A percentile compares a stretch with the other conserved stretches of the same genome.
Conservation (phyloP, 75 land plant genomes). For the Ceratopteris richardii region DNA sequence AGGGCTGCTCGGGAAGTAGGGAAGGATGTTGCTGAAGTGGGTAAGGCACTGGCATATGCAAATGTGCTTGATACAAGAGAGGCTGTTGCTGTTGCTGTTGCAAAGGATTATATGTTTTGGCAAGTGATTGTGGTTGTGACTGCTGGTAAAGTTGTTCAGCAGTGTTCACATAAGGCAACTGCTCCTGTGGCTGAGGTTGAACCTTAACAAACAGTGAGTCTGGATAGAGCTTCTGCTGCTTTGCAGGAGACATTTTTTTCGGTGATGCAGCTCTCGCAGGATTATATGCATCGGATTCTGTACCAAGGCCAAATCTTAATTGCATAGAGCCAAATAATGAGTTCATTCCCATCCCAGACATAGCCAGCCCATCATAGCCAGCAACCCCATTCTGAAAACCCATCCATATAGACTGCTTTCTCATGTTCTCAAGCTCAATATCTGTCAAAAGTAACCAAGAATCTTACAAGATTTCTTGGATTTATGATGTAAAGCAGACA, state of each 20-base stretch:
- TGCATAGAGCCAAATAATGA: constrained; percentile 60
- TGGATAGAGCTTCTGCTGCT: constrained; percentile 35
- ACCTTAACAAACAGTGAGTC: constrained; percentile 21
- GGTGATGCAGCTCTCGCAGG: constrained; percentile 50
- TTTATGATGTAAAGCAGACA: too few relatives aligned
- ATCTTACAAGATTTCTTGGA: too few relatives aligned
- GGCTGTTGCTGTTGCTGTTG: constrained; percentile 6
- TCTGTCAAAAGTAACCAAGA: not conserved
- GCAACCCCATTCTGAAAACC: not conserved
- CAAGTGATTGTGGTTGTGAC: not conserved
- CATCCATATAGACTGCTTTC: not conserved
- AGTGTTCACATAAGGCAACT: not conserved
- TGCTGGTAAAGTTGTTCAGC: not conserved
- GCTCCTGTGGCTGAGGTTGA: constrained; percentile 11
- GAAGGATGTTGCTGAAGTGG: too few relatives aligned
- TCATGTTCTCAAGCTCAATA: not conserved
- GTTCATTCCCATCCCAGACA: constrained; percentile 45
- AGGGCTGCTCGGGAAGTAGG: too few relatives aligned
- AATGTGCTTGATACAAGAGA: not conserved
- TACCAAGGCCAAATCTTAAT: constrained; percentile 52
- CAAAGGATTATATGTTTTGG: too few relatives aligned
- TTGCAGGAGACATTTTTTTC: constrained; percentile 51
- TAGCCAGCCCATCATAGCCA: too few relatives aligned
- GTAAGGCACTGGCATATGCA: too few relatives aligned
- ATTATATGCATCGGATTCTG: constrained; percentile 42